Evolutionary conservation across 768 basidiomycete species (phyloP), one percentile per base, ranked within the genome.

Genomic region (Russula lepida): DNA sequence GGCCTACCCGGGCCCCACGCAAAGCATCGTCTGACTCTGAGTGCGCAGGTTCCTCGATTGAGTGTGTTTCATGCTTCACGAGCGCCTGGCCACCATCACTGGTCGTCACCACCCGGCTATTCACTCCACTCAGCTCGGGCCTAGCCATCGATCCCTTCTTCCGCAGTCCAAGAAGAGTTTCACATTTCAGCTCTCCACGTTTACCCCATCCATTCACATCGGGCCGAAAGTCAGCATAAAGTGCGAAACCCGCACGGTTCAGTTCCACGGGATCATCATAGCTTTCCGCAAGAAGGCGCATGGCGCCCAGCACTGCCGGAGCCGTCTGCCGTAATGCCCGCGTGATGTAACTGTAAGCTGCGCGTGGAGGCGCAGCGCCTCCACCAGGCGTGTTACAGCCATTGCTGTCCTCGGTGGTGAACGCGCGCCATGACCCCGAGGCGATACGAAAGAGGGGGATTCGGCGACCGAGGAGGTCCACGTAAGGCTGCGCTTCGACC

Each of bases 151-250:
- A 3, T 32, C 21, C 49, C 47, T 55, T 56, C 54, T 68, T 70
- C 59, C 84, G 74, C 60, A 89, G 70, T 21, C 69, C 79, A 33
- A 98, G 76, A 53, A 98, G 87, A 33, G 69, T 82, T 44, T 78
- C 77, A 68, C 88, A 90, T 39, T 78, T 78, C 28, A 97, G 75
- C 66, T 90, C 84, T 3, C 85, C 89, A 58, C 82, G 80, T 70
- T 86, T 82, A 6, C 95, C 95, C 95, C 95, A 98, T 27, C 82
- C 84, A 28, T 83, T 83, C 0, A 84, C 85, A 13, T 78, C 77
- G 11, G 95, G 95, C 60, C 95, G 84, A 72, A 98, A 97, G 19
- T 89, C 86, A 27, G 84, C 81, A 70, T 98, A 98, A 46, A 98
- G 76, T 21, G 78, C 74, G 76, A 88, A 94, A 9, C 87, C 95